Conservation (phyloP, 2,329 filamentous ascomycete genomes). For the Periglandula ipomoeae region DNA sequence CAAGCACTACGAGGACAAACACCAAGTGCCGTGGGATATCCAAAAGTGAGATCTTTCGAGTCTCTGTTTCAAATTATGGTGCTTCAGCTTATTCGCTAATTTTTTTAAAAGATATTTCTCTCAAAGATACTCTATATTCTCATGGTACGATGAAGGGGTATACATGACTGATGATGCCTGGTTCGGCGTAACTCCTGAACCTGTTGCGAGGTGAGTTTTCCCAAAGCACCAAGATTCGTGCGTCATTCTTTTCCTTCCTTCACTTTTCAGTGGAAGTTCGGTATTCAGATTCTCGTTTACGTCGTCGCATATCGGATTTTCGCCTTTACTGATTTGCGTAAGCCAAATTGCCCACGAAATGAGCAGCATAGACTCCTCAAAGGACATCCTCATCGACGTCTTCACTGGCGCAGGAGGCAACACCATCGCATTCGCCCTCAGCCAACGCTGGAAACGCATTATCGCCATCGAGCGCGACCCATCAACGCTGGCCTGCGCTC, state of each 20-base stretch:
- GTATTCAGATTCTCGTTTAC: no score
- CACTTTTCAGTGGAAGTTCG: no score
- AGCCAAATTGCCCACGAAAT: slow-evolving; percentile 72
- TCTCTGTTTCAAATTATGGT: not conserved
- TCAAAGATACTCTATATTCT: slow-evolving; percentile 82
- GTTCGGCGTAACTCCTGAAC: slow-evolving; percentile 95
- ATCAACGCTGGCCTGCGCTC: slow-evolving; percentile 75
- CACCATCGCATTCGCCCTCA: slow-evolving; percentile 84
- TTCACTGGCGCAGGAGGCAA: slow-evolving; percentile 93
- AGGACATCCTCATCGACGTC: slow-evolving; percentile 68
- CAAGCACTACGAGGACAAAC: slow-evolving; percentile 62
- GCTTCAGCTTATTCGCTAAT: not conserved
- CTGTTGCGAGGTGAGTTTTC: slow-evolving; percentile 63
- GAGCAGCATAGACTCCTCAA: slow-evolving; percentile 41
- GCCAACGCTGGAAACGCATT: slow-evolving; percentile 68
- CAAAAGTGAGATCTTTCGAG: slow-evolving; percentile 56
- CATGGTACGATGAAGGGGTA: slow-evolving; percentile 76
- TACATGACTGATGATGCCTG: slow-evolving; percentile 89
- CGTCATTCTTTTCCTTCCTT: not conserved
- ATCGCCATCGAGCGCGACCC: slow-evolving; percentile 84
- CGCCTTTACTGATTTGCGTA: slow-evolving; percentile 6
- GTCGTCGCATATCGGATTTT: no score
- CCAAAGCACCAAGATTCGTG: not conserved
- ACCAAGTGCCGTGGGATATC: slow-evolving; percentile 72
- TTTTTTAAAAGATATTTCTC: slow-evolving; percentile 64